Conservation (phyloP, 2,329 filamentous ascomycete genomes). For the Bipolaris victoriae region DNA sequence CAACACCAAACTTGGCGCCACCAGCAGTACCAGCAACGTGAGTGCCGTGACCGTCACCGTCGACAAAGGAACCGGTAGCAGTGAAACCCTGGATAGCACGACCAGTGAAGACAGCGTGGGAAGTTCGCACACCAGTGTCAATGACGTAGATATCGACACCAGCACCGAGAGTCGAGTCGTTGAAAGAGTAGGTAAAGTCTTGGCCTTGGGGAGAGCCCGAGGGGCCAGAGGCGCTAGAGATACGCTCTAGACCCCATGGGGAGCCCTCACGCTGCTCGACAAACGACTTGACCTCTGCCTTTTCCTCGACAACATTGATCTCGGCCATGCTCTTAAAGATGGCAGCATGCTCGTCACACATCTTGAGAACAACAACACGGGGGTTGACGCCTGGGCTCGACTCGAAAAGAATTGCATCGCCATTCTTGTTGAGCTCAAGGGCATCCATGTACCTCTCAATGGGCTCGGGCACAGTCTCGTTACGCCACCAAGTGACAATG, state of each 20-base stretch:
- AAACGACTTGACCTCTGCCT: conserved; percentile 43
- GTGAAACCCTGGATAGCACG: conserved; percentile 52
- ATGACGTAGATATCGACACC: conserved; percentile 58
- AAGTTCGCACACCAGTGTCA: conserved; percentile 57
- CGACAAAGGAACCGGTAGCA: conserved; percentile 42
- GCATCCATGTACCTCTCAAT: conserved; percentile 24
- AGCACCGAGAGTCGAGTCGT: conserved; percentile 45
- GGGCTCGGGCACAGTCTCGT: conserved; percentile 19
- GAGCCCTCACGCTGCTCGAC: conserved; percentile 39
- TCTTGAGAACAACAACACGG: conserved; percentile 50
- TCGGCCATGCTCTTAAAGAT: conserved; percentile 50
- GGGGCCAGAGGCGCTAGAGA: conserved; percentile 49
- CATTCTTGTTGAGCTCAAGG: conserved; percentile 37
- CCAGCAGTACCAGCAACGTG: conserved; percentile 56
- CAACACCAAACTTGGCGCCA: conserved; percentile 54
- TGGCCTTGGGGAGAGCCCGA: conserved; percentile 32
- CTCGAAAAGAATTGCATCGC: conserved; percentile 45
- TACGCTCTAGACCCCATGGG: conserved; percentile 57
- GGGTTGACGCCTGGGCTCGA: conserved; percentile 49
- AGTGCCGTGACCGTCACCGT: conserved; percentile 57
- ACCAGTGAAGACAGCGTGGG: conserved; percentile 54
- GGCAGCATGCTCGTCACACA: conserved; percentile 50
- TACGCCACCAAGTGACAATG: conserved; percentile 32
- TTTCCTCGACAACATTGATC: conserved; percentile 52
- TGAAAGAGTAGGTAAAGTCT: conserved; percentile 53